Conservation (phyloP, 140 eudicot species). For the Cichorium intybus region DNA sequence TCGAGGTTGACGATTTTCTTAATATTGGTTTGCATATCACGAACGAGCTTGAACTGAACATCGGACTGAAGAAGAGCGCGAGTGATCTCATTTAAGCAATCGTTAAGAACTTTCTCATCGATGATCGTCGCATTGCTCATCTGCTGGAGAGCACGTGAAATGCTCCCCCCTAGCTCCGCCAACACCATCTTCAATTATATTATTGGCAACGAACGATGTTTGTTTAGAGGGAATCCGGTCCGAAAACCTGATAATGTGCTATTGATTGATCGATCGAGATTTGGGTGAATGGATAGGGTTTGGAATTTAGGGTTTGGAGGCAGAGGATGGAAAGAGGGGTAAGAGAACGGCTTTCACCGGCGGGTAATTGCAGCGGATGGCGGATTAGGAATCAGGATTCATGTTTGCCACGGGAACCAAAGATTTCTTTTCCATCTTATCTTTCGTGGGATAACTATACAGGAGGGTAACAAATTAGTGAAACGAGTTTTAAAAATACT, state of each 20-base stretch:
- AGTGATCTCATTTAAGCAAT: slow-evolving; percentile 84
- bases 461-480: no score
- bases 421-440: not conserved
- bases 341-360: slow-evolving; percentile 10
- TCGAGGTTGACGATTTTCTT: slow-evolving; percentile 91
- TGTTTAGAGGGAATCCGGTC: not conserved
- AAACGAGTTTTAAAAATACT: no score
- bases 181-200: slow-evolving; percentile 72
- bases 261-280: not conserved
- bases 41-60: slow-evolving; percentile 85
- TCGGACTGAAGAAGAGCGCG: slow-evolving; percentile 96
- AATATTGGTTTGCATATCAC: slow-evolving; percentile 79
- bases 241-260: not conserved
- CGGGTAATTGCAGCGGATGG: slow-evolving; percentile 1
- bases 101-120: slow-evolving; percentile 88
- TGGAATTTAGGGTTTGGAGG: slow-evolving; percentile 16
- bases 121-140: slow-evolving; percentile 99
- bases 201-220: not conserved
- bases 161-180: slow-evolving; percentile 92
- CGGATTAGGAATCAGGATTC: not conserved
- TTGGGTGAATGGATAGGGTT: slow-evolving; percentile 12
- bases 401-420: not conserved
- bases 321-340: not conserved
- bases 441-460: no score
- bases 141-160: slow-evolving; percentile 99